Base-by-base conservation (phyloP, 2,329 filamentous ascomycete genomes). In the Cladosporium phlei region DNA sequence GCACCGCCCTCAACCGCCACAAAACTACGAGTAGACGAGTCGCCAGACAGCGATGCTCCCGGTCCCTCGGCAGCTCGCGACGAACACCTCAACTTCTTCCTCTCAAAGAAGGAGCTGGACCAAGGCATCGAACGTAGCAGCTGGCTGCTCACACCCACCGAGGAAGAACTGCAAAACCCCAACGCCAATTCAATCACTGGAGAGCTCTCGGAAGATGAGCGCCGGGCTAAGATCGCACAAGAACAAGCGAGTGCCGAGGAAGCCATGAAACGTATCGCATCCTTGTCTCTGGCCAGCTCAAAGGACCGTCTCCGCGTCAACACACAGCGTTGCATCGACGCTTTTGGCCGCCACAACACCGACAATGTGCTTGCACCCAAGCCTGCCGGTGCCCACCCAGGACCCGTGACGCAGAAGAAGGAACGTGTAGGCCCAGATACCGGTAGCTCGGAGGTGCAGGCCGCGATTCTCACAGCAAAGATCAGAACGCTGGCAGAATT, bases 371-470 rank as follows among this genome's bases (percentile, higher is more conserved):
- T 98, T 22, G 75, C 77, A 19, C 80, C 81, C 0, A 85, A 82
- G 64, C 67, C 67, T 10, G 3, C 66, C 72, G 32, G 38, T n/a
- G 72, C 71, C 12, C 59, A 64, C 28, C 59, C 70, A 70, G 66
- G 48, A 50, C 17, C 53, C 52, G 61, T 59, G 38, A 49, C 60
- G 5, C 55, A 69, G 20, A 78, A 78, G 55, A 58, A 50, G 34
- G 77, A 78, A 38, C 84, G 94, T 24, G 81, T 83, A n/a, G 93
- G 93, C 0, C 86, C 85, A 4, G 93, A 98, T 64, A 98, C 91
- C 1, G 93, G 93, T 27, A 95, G 88, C 59, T 88, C 88, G 5
- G 93, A 98, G 70, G 94, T 98, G n/a, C 93, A 98, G 73, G 88
- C 94, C 55, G 90, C 89, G 35, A 94, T 98, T 58, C 69, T 98